A percentile compares a stretch with the other conserved stretches of the same genome.
Conservation (phyloP, 768 basidiomycete genomes). For the Kwoniella sp. region DNA sequence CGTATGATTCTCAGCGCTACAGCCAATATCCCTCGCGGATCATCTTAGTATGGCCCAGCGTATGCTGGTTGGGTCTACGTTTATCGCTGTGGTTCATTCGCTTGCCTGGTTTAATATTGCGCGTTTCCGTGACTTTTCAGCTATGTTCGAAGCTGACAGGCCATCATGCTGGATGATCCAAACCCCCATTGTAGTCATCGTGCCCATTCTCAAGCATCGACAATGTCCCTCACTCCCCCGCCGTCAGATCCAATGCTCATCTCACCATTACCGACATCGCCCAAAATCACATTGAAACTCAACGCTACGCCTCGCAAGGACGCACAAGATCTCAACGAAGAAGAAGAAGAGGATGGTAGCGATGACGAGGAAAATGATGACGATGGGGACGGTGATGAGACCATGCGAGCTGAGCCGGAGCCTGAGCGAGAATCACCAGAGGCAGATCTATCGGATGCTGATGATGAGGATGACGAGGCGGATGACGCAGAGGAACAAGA, state of each 20-base stretch:
- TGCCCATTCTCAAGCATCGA: slow-evolving; percentile 16
- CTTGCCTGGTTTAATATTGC: no score
- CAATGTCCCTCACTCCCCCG: slow-evolving; percentile 21
- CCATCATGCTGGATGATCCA: no score
- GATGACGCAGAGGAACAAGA: not conserved
- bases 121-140: no score
- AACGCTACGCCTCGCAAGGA: not conserved
- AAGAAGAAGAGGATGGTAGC: not conserved
- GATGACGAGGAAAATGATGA: slow-evolving; percentile 7
- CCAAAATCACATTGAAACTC: slow-evolving; percentile 9
- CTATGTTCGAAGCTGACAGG: no score
- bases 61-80: no score
- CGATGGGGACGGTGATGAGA: slow-evolving; percentile 10
- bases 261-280: slow-evolving; percentile 12
- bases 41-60: no score
- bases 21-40: no score
- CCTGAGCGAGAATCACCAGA: slow-evolving; percentile 3
- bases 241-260: slow-evolving; percentile 15
- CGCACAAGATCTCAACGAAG: not conserved
- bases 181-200: slow-evolving; percentile 6
- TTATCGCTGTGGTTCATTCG: no score
- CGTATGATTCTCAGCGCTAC: no score
- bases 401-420: slow-evolving; percentile 17
- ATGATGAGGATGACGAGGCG: slow-evolving; percentile 16
- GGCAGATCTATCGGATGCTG: not conserved